phyloP scores from a whole-genome alignment of 140 eudicot genomes.

The Anethum foeniculum region DNA sequence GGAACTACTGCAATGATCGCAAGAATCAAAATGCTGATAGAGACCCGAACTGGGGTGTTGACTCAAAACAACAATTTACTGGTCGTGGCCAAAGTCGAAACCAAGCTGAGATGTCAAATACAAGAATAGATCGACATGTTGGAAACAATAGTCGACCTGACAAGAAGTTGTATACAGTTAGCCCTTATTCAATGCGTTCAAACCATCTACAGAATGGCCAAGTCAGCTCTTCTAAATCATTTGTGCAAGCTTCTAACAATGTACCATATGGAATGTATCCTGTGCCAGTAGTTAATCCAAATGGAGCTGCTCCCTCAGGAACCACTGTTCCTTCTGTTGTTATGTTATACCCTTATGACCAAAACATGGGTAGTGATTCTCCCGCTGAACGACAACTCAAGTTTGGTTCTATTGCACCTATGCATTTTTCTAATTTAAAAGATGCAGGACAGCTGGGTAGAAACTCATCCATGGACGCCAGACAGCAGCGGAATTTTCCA shows the following conservation, averaged over 20 bases:
- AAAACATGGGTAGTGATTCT: slow-evolving; percentile 8
- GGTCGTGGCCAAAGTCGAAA: slow-evolving; percentile 10
- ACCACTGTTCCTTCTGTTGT: slow-evolving; percentile 2
- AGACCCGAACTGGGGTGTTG: slow-evolving; percentile 9
- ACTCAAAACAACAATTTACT: slow-evolving; percentile 6
- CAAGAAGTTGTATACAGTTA: neutral
- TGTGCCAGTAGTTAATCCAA: slow-evolving; percentile 7
- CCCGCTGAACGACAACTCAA: slow-evolving; percentile 7
- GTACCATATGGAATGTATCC: slow-evolving; percentile 17
- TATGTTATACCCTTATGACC: slow-evolving; percentile 15
- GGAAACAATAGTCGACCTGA: slow-evolving; percentile 1
- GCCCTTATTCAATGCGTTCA: neutral
- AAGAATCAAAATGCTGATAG: slow-evolving; percentile 12
- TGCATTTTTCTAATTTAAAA: neutral
- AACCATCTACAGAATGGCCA: slow-evolving; percentile 10
- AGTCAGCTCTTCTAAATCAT: slow-evolving; percentile 11
- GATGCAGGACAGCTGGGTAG: neutral
- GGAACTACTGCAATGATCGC: slow-evolving; percentile 5
- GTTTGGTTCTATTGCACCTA: slow-evolving; percentile 18
- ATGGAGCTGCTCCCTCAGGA: slow-evolving; percentile 11
- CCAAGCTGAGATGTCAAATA: slow-evolving; percentile 13
- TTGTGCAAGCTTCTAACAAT: slow-evolving; percentile 3
- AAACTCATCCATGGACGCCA: slow-evolving; percentile 5
- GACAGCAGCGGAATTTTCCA: neutral
- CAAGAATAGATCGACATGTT: slow-evolving; percentile 13